These are phyloP conservation scores for Setaria viridis DNA, from an alignment of 202 grass and related monocot genomes.

Conservation along the genomic window DNA sequence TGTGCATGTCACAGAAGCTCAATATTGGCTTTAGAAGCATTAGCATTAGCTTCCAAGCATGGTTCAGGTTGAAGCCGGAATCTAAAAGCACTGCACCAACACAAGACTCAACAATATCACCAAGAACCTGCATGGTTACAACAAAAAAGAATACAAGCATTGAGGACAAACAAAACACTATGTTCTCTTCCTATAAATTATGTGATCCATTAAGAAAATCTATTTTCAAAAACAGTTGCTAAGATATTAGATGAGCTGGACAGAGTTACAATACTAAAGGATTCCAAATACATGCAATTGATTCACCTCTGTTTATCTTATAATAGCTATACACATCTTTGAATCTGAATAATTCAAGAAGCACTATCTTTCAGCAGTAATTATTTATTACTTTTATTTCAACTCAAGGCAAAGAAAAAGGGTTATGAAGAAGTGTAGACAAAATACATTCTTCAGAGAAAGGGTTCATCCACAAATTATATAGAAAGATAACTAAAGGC, in stretches of 20 bases:
- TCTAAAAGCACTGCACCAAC: conserved; percentile 94
- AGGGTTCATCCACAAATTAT: background rate
- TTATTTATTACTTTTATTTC: background rate
- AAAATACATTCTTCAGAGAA: conserved; percentile 24
- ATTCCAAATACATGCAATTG: conserved; percentile 32
- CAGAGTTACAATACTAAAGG: conserved; percentile 2
- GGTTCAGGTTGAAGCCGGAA: conserved; percentile 70
- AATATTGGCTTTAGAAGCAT: conserved; percentile 67
- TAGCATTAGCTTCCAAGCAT: conserved; percentile 83
- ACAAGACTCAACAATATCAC: conserved; percentile 97
- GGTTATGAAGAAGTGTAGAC: background rate
- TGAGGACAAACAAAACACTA: conserved; percentile 39
- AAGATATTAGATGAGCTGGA: background rate
- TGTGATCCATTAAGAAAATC: conserved; percentile 18
- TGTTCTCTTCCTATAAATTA: conserved; percentile 15
- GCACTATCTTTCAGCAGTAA: conserved; percentile 22
- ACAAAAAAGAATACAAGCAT: conserved; percentile 41
- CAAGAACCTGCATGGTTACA: conserved; percentile 73
- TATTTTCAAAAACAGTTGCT: conserved; percentile 25
- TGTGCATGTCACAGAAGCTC: conserved; percentile 72
- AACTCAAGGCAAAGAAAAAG: conserved; percentile 23
- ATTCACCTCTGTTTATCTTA: conserved; percentile 15
- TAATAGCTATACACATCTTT: conserved; percentile 2
- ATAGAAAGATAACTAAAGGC: conserved; percentile 3
- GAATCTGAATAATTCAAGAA: conserved; percentile 35